Conservation (phyloP, 2,329 filamentous ascomycete genomes). For the Ascomycota sp. region DNA sequence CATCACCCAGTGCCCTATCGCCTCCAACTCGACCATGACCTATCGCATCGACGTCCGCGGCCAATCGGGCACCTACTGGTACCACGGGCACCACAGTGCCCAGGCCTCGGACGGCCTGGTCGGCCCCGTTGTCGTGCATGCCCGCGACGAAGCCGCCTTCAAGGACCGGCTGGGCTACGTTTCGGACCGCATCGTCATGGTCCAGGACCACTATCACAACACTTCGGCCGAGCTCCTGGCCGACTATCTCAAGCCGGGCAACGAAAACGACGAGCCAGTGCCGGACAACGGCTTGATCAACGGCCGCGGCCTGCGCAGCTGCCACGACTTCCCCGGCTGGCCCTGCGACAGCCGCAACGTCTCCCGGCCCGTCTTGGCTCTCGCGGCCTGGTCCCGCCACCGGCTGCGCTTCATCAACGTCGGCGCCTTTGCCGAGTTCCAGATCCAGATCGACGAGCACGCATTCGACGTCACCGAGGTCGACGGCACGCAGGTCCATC, state of each 20-base stretch:
- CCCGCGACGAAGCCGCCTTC: slow-evolving; percentile 19
- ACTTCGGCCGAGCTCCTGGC: slow-evolving; percentile 26
- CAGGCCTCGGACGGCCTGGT: slow-evolving; percentile 51
- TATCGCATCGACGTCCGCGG: slow-evolving; percentile 45
- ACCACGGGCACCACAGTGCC: slow-evolving; percentile 44
- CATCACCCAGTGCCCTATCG: slow-evolving; percentile 46
- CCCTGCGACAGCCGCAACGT: slow-evolving; percentile 22
- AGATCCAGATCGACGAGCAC: slow-evolving; percentile 51
- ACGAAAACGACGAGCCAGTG: slow-evolving; percentile 41
- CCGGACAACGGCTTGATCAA: slow-evolving; percentile 47
- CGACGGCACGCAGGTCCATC: slow-evolving; percentile 46
- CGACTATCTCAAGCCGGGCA: slow-evolving; percentile 31
- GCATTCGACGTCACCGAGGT: slow-evolving; percentile 45
- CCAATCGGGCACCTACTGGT: slow-evolving; percentile 31
- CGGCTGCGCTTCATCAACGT: slow-evolving; percentile 49
- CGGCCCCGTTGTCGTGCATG: slow-evolving; percentile 46
- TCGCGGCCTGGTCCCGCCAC: slow-evolving; percentile 36
- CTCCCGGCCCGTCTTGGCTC: slow-evolving; percentile 19
- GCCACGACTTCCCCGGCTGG: slow-evolving; percentile 15
- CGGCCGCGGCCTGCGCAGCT: slow-evolving; percentile 18
- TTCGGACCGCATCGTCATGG: slow-evolving; percentile 38
- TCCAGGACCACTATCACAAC: slow-evolving; percentile 59
- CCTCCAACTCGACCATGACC: slow-evolving; percentile 38
- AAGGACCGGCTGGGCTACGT: slow-evolving; percentile 9
- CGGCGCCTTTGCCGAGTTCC: slow-evolving; percentile 51